Conservation (phyloP, 1,284 basidiomycete species). For the Cystobasidium slooffiae region DNA sequence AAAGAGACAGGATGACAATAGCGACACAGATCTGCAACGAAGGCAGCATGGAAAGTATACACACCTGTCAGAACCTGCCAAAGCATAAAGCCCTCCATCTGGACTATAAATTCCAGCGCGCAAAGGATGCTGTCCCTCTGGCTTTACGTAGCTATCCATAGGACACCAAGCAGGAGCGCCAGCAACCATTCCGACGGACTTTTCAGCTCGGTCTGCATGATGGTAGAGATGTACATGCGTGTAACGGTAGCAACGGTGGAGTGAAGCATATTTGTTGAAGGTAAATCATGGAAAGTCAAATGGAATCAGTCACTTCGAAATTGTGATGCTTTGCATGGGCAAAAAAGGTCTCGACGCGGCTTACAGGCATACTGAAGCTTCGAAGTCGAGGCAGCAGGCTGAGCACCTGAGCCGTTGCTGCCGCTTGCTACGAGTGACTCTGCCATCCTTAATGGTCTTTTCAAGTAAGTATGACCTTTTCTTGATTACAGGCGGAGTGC, state of each 20-base stretch:
- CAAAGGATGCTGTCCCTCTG: constrained; percentile 32
- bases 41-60: not conserved
- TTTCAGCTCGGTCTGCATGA: constrained; percentile 37
- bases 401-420: not conserved
- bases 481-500: too few relatives aligned
- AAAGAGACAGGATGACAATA: not conserved
- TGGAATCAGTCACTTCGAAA: not conserved
- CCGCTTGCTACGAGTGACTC: not conserved
- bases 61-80: constrained; percentile 21
- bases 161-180: constrained; percentile 31
- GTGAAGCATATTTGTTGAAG: not conserved
- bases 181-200: constrained; percentile 39
- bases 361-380: constrained; percentile 42
- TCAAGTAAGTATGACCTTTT: too few relatives aligned
- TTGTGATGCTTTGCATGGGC: not conserved
- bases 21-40: too few relatives aligned
- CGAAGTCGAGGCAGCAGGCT: constrained; percentile 19
- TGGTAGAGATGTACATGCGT: not conserved
- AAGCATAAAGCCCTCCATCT: constrained; percentile 37
- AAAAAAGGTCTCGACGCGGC: not conserved
- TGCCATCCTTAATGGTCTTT: not conserved
- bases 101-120: constrained; percentile 18
- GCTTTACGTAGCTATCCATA: constrained; percentile 29
- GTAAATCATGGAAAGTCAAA: not conserved
- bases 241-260: not conserved